Evolutionary conservation across 768 basidiomycete genomes (phyloP), one percentile per base, ranked within the genome.

Genomic region (Trametes villosa): DNA sequence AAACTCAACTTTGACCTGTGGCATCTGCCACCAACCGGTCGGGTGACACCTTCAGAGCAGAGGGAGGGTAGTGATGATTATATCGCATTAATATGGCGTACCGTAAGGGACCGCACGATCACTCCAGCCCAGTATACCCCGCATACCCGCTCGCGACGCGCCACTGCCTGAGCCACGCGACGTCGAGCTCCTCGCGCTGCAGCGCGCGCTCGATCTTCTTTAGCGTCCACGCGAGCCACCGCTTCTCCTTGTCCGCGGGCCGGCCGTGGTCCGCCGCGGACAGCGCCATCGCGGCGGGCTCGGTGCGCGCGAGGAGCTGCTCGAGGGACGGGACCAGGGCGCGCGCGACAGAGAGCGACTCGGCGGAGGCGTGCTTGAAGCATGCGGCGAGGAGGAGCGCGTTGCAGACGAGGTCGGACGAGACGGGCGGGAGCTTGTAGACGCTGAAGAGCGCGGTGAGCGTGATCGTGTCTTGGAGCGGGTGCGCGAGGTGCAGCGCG

Each of bases 311-410:
- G 1, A 78, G 64, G 20, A 79, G 71, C 5, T 63, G 61, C 62
- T 77, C 67, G 9, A 86, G 76, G 17, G 76, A 72, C 0, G 78
- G 73, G 18, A 83, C 68, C 33, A 87, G 72, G 15, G 74, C 74
- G 15, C 73, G 67, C 1, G 80, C 82, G 20, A 85, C 33, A 70
- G 60, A 1, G 80, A 77, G 29, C 78, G 75, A 64, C 18, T 69
- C 59, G 4, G 31, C 12, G 11, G 67, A 76, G 15, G 71, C 70
- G 63, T 82, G 75, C 52, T 78, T 79, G 64, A 82, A 77, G 71
- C 84, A 88, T 9, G 86, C 85, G 3, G 78, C 74, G 36, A 81
- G 74, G 61, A 89, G 72, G 74, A 89, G 79, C 4, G 87, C 76
- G 46, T 81, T 85, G 12, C 81, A 81, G 18, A 82, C 72, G 20